Conservation (phyloP, 2,329 filamentous ascomycete species). For the Ophiobolus disseminans region DNA sequence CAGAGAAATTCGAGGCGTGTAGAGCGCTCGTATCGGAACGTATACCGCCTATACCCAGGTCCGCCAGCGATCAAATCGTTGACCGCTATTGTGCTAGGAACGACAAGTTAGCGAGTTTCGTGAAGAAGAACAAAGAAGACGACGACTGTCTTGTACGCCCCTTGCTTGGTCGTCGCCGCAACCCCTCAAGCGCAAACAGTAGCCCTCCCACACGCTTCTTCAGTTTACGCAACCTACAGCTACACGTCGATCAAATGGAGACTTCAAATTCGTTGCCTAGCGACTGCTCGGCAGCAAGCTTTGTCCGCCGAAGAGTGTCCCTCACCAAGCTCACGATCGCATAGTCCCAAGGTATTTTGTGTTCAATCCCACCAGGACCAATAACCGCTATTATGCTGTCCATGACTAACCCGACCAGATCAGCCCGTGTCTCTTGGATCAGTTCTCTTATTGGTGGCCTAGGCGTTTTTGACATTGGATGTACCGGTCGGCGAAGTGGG, state of each 20-base stretch:
- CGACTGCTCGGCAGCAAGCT: too few relatives aligned
- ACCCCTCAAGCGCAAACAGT: constrained; percentile 5
- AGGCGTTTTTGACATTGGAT: too few relatives aligned
- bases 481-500: too few relatives aligned
- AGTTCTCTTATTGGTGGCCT: too few relatives aligned
- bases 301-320: too few relatives aligned
- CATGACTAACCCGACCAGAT: too few relatives aligned
- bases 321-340: too few relatives aligned
- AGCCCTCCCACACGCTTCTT: constrained; percentile 38
- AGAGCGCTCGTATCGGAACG: constrained; percentile 11
- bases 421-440: too few relatives aligned
- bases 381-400: too few relatives aligned
- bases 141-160: constrained; percentile 59
- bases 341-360: too few relatives aligned
- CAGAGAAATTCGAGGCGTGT: constrained; percentile 14
- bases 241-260: constrained; percentile 61
- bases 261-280: too few relatives aligned
- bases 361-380: too few relatives aligned
- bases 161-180: constrained; percentile 54
- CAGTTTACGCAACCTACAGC: constrained; percentile 58
- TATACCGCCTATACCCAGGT: constrained; percentile 18
- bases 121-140: constrained; percentile 24
- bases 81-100: constrained; percentile 21
- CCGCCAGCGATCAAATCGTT: constrained; percentile 18
- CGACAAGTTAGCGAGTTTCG: constrained; percentile 6